Evolutionary conservation across 2,329 filamentous ascomycete species (phyloP).

Genomic region (Bipolaris zeicola): DNA sequence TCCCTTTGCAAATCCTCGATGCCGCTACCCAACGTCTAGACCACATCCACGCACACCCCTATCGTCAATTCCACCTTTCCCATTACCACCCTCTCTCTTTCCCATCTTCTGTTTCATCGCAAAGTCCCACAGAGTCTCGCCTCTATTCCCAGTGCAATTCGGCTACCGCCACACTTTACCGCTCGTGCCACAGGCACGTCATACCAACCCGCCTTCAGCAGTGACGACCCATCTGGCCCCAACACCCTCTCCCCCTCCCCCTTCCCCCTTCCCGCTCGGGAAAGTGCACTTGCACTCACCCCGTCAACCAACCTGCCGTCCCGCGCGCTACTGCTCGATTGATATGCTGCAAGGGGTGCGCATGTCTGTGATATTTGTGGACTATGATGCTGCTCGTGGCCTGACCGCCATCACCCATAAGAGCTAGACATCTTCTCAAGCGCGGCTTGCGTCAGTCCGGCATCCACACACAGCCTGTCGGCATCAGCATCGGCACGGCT

Average conservation of each 20-base stretch:
- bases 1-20: conserved; percentile 8
- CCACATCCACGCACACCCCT: background rate
- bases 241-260: background rate
- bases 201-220: conserved; percentile 18
- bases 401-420: conserved; percentile 2
- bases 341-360: background rate
- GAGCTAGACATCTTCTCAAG: background rate
- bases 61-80: background rate
- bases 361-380: conserved; percentile 4
- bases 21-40: conserved; percentile 12
- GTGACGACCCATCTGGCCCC: conserved; percentile 6
- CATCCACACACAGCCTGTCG: conserved; percentile 1
- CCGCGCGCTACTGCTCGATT: background rate
- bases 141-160: background rate
- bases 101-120: background rate
- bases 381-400: conserved; percentile 6
- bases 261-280: background rate
- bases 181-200: conserved; percentile 10
- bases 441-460: conserved; percentile 2
- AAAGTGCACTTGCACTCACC: background rate
- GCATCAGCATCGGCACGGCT: conserved; percentile 2
- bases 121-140: background rate
- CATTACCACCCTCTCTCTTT: background rate
- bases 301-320: background rate
- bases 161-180: conserved; percentile 8